Conservation (phyloP, 192 early-diverging fungal genomes). For the Bifiguratus adelaidae region DNA sequence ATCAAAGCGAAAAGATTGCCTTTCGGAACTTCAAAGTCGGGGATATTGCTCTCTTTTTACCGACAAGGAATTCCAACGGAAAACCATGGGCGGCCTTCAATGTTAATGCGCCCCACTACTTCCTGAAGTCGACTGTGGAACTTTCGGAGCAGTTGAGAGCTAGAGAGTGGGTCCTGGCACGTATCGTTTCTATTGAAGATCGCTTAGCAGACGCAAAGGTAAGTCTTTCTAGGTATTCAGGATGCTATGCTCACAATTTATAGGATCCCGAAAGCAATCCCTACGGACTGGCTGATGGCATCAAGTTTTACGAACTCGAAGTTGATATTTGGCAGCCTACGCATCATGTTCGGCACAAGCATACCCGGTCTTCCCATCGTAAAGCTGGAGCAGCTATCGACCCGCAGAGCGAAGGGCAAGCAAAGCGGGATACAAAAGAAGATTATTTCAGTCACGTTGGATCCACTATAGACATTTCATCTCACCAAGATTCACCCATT, state of each 20-base stretch:
- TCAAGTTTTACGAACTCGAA: slow-evolving; percentile 38
- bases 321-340: slow-evolving; percentile 35
- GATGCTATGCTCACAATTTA: neutral
- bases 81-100: slow-evolving; percentile 53
- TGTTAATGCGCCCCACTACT: slow-evolving; percentile 41
- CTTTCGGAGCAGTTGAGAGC: slow-evolving; percentile 21
- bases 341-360: too few relatives aligned
- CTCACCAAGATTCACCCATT: too few relatives aligned
- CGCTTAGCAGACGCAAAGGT: slow-evolving; percentile 26
- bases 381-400: too few relatives aligned
- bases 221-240: neutral
- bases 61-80: slow-evolving; percentile 27
- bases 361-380: too few relatives aligned
- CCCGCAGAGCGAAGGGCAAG: too few relatives aligned
- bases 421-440: too few relatives aligned
- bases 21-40: slow-evolving; percentile 48
- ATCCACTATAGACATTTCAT: too few relatives aligned
- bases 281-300: slow-evolving; percentile 34
- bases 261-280: slow-evolving; percentile 22
- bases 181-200: slow-evolving; percentile 37
- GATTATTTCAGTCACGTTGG: too few relatives aligned
- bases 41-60: slow-evolving; percentile 42
- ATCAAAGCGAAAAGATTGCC: slow-evolving; percentile 41
- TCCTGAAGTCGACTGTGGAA: slow-evolving; percentile 26
- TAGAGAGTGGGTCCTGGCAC: slow-evolving; percentile 36